Percentiles rank a stretch among this genome's conserved stretches.
Conservation (phyloP, 345 rosid genomes). For the Arabis alpina region DNA sequence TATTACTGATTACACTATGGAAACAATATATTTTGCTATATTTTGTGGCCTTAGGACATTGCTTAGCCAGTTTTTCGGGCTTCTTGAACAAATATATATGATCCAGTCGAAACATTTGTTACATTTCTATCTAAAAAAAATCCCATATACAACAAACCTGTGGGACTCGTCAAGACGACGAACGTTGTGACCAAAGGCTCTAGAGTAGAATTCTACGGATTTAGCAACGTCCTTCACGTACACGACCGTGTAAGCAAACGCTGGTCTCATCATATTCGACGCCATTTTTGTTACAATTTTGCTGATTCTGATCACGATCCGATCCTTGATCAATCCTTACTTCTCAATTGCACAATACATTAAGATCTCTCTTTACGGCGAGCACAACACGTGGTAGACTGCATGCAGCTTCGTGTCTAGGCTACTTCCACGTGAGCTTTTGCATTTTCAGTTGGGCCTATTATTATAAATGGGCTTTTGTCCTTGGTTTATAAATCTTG, state of each 20-base stretch:
- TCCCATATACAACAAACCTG: slow-evolving; percentile 44
- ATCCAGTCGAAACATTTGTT: background rate
- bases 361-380: slow-evolving; percentile 38
- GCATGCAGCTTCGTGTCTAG: slow-evolving; percentile 22
- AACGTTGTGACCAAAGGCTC: slow-evolving; percentile 70
- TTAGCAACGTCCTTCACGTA: slow-evolving; percentile 75
- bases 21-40: background rate
- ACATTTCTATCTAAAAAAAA: background rate
- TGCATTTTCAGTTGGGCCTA: background rate
- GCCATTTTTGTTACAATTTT: slow-evolving; percentile 37
- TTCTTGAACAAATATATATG: background rate
- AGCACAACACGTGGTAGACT: slow-evolving; percentile 35
- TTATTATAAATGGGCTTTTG: background rate
- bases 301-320: background rate
- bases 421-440: slow-evolving; percentile 20
- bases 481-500: too few species aligned
- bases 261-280: slow-evolving; percentile 50
- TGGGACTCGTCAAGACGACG: slow-evolving; percentile 76
- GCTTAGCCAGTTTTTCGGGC: background rate
- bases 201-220: slow-evolving; percentile 72
- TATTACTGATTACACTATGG: background rate
- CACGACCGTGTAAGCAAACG: slow-evolving; percentile 63
- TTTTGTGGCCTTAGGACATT: background rate
- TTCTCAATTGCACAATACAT: slow-evolving; percentile 6
- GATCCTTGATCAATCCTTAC: background rate